These are phyloP conservation scores for Claviceps purpurea DNA, from an alignment of 2,329 filamentous ascomycete species.

Conservation along the genomic window DNA sequence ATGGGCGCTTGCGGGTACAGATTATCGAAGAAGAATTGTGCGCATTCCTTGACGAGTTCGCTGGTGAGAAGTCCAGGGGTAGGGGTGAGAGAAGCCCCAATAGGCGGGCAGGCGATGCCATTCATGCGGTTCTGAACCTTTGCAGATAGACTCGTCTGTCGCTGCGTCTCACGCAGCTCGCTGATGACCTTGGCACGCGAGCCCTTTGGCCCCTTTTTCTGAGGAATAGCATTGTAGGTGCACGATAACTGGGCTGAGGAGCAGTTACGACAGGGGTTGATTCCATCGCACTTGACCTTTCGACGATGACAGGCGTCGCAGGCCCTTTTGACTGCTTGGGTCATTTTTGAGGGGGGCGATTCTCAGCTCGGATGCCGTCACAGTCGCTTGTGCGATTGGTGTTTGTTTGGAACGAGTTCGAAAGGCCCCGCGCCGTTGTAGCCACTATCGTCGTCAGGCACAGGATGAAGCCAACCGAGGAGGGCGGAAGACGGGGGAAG, in stretches of 20 bases:
- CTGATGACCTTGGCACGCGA: conserved; percentile 64
- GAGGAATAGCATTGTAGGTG: conserved; percentile 62
- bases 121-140: conserved; percentile 49
- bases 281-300: conserved; percentile 62
- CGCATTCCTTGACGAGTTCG: conserved; percentile 51
- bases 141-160: conserved; percentile 48
- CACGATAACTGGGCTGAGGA: conserved; percentile 51
- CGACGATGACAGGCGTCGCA: conserved; percentile 63
- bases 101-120: conserved; percentile 35
- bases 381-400: too few relatives aligned
- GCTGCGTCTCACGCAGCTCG: conserved; percentile 55
- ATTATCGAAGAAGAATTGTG: conserved; percentile 55
- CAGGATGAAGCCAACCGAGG: not conserved
- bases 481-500: not conserved
- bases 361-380: not conserved
- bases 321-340: conserved; percentile 44
- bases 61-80: conserved; percentile 46
- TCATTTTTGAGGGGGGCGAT: conserved; percentile 21
- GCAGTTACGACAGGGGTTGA: conserved; percentile 60
- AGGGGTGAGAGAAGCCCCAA: conserved; percentile 35
- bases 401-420: not conserved
- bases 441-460: not conserved
- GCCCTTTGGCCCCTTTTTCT: conserved; percentile 66
- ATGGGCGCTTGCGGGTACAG: conserved; percentile 53
- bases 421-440: conserved; percentile 1